Percentiles rank a stretch among this genome's conserved stretches.
These are phyloP conservation scores for Scedosporium minutisporum DNA, from an alignment of 2,329 filamentous ascomycete genomes.

Conservation along the genomic window DNA sequence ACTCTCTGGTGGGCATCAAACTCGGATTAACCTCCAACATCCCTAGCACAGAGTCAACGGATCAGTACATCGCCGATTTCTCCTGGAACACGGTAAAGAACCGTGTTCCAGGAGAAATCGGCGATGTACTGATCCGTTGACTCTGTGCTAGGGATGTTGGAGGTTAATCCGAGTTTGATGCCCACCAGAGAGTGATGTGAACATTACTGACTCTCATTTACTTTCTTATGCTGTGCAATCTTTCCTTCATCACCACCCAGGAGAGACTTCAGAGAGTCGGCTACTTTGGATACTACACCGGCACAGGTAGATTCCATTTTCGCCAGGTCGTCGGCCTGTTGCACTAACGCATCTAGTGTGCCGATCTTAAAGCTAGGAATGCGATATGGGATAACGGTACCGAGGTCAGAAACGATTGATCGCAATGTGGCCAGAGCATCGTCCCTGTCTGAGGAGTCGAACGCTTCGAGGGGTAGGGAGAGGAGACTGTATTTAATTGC, in stretches of 20 bases:
- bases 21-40: background rate
- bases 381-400: conserved; percentile 64
- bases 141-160: conserved; percentile 42
- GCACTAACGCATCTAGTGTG: conserved; percentile 85
- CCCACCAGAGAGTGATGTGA: background rate
- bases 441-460: conserved; percentile 68
- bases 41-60: conserved; percentile 65
- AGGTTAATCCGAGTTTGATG: background rate
- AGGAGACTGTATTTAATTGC: conserved; percentile 70
- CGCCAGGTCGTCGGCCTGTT: conserved; percentile 88
- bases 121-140: conserved; percentile 91
- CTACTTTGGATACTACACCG: conserved; percentile 77
- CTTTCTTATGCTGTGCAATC: conserved; percentile 77
- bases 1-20: background rate
- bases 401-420: conserved; percentile 66
- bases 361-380: conserved; percentile 97
- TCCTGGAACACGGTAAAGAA: conserved; percentile 98
- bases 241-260: conserved; percentile 79
- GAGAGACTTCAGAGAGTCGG: conserved; percentile 72
- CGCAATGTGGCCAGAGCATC: conserved; percentile 72
- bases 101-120: conserved; percentile 92
- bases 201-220: conserved; percentile 71
- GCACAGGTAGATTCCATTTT: conserved; percentile 79
- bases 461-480: conserved; percentile 80
- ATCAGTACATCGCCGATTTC: conserved; percentile 83